Evolutionary conservation across 2,329 filamentous ascomycete genomes (phyloP).

Genomic region (Botrytis galanthina): DNA sequence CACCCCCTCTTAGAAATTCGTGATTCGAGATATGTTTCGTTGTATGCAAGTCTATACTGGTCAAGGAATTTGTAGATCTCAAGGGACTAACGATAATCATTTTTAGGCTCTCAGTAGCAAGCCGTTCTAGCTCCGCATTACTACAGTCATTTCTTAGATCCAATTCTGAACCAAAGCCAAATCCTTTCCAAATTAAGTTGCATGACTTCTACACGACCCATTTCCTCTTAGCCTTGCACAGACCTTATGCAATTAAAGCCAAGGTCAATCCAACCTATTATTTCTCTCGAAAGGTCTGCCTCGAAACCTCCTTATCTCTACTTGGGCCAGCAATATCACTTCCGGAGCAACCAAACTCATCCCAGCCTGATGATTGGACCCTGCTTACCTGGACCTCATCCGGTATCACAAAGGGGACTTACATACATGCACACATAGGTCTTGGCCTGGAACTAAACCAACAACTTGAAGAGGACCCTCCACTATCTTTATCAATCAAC

Average conservation of each 20-base stretch:
- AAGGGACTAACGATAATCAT: background rate
- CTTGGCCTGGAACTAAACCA: conserved; percentile 13
- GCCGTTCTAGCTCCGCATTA: conserved; percentile 9
- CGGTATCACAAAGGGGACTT: background rate
- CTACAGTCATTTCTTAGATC: conserved; percentile 12
- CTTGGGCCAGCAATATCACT: conserved; percentile 13
- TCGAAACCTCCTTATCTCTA: conserved; percentile 43
- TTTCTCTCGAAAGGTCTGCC: conserved; percentile 48
- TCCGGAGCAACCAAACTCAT: background rate
- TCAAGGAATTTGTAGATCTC: background rate
- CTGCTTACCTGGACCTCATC: background rate
- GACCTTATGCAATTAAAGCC: conserved; percentile 46
- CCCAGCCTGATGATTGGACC: conserved; percentile 11
- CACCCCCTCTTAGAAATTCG: conserved; percentile 30
- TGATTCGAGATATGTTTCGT: background rate
- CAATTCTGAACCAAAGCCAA: conserved; percentile 9
- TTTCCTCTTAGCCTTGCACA: conserved; percentile 55
- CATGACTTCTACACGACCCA: conserved; percentile 52
- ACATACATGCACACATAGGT: conserved; percentile 12
- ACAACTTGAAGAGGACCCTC: conserved; percentile 30
- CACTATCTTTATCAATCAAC: background rate
- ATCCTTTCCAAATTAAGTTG: conserved; percentile 42
- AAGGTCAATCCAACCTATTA: conserved; percentile 47
- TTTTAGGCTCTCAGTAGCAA: background rate
- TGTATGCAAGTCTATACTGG: background rate